Base-by-base conservation (phyloP, 208 protist species). In the Acanthamoeba castellanii region DNA sequence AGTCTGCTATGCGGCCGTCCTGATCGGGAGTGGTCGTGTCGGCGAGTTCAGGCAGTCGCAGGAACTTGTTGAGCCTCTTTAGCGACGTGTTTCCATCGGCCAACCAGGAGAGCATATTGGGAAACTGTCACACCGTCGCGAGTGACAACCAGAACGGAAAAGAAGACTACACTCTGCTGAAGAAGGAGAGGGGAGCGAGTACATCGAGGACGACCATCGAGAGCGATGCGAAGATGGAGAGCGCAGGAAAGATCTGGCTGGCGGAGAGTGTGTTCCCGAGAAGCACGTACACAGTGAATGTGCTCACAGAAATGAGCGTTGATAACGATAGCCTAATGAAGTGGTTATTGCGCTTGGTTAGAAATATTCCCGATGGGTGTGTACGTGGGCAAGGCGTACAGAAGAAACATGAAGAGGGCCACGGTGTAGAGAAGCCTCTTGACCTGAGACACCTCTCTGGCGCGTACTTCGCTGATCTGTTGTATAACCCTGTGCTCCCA, bases 41-140 rank as follows among this genome's bases (percentile, higher is more conserved):
- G 37, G 27, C 78, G 47, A 72, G 59, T 50, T 91, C 85, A 18
- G 27, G 32, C 1, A 72, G 61, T 2, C 92, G 37, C 16, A 96
- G 57, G 84, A 96, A 96, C 14, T 84, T 93, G 94, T 95, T 89
- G 45, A 96, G 82, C 68, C 95, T 61, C 22, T 88, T 30, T 50
- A 96, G 64, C 30, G 95, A 96, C 25, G 95, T 92, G 3, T n/a
- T 82, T 20, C 90, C 94, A 45, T 96, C 95, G 47, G 95, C 90
- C 8, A 91, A 34, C 30, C 42, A 66, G 27, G 47, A 89, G 20
- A 97, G 42, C 11, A 96, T 93, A 27, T 52, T 74, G 27, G 96
- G 96, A 34, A 97, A 74, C 78, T 87, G 18, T 9, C 78, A 87
- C 3, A 87, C 25, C 13, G 14, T 59, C 30, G 18, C 32, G 14